Conservation (phyloP, 1,284 basidiomycete genomes). For the Fomitopsis pinicola region DNA sequence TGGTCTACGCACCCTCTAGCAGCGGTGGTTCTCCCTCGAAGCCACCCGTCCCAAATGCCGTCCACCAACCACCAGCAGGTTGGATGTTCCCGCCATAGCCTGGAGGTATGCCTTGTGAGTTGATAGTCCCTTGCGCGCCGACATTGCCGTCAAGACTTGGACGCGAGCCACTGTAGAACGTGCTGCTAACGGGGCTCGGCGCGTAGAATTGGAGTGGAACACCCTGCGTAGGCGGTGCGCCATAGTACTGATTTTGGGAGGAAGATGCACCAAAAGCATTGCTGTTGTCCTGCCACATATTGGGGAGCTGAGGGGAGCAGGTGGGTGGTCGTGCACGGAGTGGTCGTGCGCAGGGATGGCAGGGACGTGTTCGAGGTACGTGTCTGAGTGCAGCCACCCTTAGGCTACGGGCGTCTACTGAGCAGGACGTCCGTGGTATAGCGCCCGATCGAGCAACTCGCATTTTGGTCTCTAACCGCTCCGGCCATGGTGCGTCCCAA, state of each 20-base stretch:
- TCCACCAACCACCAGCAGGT: slow-evolving; percentile 80
- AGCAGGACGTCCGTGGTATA: background rate
- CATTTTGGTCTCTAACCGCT: background rate
- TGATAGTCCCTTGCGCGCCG: slow-evolving; percentile 52
- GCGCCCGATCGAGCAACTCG: background rate
- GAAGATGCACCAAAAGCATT: slow-evolving; percentile 50
- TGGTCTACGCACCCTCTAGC: slow-evolving; percentile 68
- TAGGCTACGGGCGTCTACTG: background rate
- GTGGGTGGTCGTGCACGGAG: background rate
- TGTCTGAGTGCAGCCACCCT: background rate
- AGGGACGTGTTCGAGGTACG: background rate
- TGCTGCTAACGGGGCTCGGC: slow-evolving; percentile 43
- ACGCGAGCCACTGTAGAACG: slow-evolving; percentile 65
- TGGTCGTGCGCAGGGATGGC: background rate
- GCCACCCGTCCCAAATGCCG: slow-evolving; percentile 93
- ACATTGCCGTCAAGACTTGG: slow-evolving; percentile 71
- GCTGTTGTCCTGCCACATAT: slow-evolving; percentile 70
- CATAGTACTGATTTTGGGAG: slow-evolving; percentile 56
- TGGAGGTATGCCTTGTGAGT: slow-evolving; percentile 37
- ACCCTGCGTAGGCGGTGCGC: slow-evolving; percentile 36
- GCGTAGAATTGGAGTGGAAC: slow-evolving; percentile 76
- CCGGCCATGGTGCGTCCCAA: background rate
- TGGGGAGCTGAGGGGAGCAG: slow-evolving; percentile 3
- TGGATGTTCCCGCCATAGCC: slow-evolving; percentile 72
- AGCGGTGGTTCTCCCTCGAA: slow-evolving; percentile 92